Conservation (phyloP, 164 flowering plant genomes). For the Buxus sempervirens region DNA sequence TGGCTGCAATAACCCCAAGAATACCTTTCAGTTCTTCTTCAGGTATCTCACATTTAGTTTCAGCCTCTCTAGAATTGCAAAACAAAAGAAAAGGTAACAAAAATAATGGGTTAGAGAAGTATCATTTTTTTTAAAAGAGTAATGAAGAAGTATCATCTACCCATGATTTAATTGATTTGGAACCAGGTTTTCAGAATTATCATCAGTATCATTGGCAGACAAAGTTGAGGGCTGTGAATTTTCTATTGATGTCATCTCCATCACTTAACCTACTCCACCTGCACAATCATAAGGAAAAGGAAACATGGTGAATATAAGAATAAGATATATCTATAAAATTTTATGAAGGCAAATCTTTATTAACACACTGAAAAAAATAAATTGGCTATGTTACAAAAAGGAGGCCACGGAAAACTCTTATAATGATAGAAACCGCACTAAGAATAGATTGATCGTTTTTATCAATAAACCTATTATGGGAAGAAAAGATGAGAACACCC, state of each 20-base stretch:
- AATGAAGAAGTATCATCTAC: conserved; percentile 10
- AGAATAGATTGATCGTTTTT: too few species aligned
- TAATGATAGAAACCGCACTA: too few species aligned
- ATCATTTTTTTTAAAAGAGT: too few species aligned
- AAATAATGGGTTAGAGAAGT: too few species aligned
- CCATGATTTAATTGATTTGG: conserved; percentile 12
- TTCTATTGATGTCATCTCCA: conserved; percentile 19
- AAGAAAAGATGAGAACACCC: too few species aligned
- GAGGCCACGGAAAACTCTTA: too few species aligned
- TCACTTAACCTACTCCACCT: conserved; percentile 12
- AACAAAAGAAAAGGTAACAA: not conserved
- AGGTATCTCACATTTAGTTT: conserved; percentile 28
- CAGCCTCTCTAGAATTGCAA: conserved; percentile 19
- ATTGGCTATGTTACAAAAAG: too few species aligned
- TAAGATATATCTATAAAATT: too few species aligned
- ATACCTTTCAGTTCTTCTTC: conserved; percentile 53
- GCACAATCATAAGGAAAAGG: conserved; percentile 3
- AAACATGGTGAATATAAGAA: not conserved
- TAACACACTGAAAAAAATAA: too few species aligned
- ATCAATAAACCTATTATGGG: too few species aligned
- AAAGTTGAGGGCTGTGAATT: conserved; percentile 7
- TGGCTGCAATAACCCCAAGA: conserved; percentile 63
- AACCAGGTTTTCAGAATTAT: conserved; percentile 8
- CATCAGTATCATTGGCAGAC: conserved; percentile 15
- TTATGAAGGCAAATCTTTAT: too few species aligned